A percentile compares a stretch with the other conserved stretches of the same genome.
phyloP scores from a whole-genome alignment of 495 filamentous ascomycete species.

The Cenococcum geophilum region DNA sequence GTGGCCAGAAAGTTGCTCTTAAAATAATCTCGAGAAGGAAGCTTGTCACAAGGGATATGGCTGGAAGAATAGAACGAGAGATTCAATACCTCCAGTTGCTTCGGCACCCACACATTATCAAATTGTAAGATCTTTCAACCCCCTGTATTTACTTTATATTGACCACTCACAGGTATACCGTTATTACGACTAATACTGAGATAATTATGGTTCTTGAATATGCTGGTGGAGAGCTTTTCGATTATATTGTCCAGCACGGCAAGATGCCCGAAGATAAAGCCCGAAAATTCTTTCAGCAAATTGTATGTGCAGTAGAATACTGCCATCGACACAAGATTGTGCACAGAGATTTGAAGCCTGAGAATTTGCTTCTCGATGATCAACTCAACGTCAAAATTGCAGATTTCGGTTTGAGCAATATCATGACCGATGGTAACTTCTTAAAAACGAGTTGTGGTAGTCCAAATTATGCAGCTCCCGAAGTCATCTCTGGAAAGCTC shows the following conservation, averaged over 20 bases:
- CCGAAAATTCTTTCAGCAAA: constrained; percentile 96
- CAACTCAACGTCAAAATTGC: constrained; percentile 97
- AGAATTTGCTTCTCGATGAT: constrained; percentile 91
- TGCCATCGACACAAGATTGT: constrained; percentile 99
- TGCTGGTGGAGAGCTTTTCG: constrained; percentile 92
- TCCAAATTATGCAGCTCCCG: constrained; percentile 95
- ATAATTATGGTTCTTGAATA: constrained; percentile 99
- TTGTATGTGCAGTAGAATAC: constrained; percentile 98
- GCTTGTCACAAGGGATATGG: constrained; percentile 92
- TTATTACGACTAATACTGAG: constrained; percentile 85
- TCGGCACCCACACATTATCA: constrained; percentile 97
- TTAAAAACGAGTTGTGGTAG: constrained; percentile 97
- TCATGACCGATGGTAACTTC: constrained; percentile 99
- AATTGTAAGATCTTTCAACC: constrained; percentile 59
- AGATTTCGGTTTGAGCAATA: constrained; percentile 96
- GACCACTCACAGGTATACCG: constrained; percentile 64
- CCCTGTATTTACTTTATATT: constrained; percentile 14
- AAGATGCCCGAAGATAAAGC: constrained; percentile 85
- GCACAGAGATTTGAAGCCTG: constrained; percentile 93
- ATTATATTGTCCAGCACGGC: constrained; percentile 89
- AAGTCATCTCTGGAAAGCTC: constrained; percentile 95
- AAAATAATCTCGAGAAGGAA: constrained; percentile 97
- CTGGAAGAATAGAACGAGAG: constrained; percentile 91
- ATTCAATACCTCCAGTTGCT: constrained; percentile 96
- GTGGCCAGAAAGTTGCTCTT: constrained; percentile 86